These are phyloP conservation scores for Venturia nashicola DNA, from an alignment of 2,329 filamentous ascomycete genomes.

Conservation along the genomic window DNA sequence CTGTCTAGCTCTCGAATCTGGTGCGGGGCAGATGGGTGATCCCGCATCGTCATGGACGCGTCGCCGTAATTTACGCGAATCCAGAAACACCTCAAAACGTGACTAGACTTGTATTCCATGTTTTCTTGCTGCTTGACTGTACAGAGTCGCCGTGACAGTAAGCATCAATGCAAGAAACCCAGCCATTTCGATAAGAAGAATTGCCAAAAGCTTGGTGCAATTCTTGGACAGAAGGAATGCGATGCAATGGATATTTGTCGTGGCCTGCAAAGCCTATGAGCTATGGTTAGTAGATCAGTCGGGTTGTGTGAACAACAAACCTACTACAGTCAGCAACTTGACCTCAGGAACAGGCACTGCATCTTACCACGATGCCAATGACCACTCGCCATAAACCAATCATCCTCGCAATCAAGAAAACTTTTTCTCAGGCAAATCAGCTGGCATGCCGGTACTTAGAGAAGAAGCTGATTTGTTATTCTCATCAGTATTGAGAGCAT, in stretches of 20 bases:
- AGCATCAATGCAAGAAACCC: neutral
- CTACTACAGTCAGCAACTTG: too few relatives aligned
- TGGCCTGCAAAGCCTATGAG: too few relatives aligned
- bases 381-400: neutral
- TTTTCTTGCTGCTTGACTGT: neutral
- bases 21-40: neutral
- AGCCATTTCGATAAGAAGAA: too few relatives aligned
- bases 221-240: too few relatives aligned
- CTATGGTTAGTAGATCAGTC: too few relatives aligned
- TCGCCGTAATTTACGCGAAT: neutral
- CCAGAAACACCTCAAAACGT: neutral
- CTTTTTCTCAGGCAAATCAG: slow-evolving; percentile 3
- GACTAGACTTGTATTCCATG: neutral
- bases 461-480: neutral
- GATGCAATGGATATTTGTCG: too few relatives aligned
- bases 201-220: too few relatives aligned
- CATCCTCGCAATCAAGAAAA: neutral
- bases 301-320: too few relatives aligned
- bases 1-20: too few relatives aligned
- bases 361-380: neutral
- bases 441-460: neutral
- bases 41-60: neutral
- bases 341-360: too few relatives aligned
- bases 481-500: slow-evolving; percentile 8
- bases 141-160: too few relatives aligned